phyloP scores from a whole-genome alignment of 805 yeast genomes.

The Yamadazyma ubonensis region DNA sequence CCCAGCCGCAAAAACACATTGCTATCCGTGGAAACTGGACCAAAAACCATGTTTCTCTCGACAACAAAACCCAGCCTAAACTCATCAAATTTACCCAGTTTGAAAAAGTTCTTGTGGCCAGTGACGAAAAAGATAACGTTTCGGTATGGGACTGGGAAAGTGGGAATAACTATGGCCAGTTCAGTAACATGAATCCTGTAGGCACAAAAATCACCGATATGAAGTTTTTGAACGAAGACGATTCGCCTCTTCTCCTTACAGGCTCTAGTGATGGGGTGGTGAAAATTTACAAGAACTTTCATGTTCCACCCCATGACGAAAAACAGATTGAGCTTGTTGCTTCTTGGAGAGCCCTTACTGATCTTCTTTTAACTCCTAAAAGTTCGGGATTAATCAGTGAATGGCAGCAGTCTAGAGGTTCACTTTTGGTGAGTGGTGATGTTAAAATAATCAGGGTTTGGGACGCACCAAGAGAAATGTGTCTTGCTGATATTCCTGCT shows the following conservation, averaged over 20 bases:
- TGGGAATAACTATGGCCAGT: constrained; percentile 56
- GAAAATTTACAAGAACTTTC: constrained; percentile 76
- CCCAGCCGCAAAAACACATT: constrained; percentile 84
- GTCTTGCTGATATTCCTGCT: constrained; percentile 86
- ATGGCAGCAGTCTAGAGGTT: constrained; percentile 96
- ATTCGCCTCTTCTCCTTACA: constrained; percentile 74
- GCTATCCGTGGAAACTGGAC: constrained; percentile 89
- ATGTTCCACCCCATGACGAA: constrained; percentile 30
- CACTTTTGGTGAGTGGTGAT: constrained; percentile 90
- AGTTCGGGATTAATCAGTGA: constrained; percentile 84
- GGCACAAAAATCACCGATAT: constrained; percentile 89
- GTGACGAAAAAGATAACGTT: constrained; percentile 81
- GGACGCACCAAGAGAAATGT: constrained; percentile 95
- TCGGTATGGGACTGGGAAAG: constrained; percentile 87
- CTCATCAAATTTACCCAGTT: constrained; percentile 82
- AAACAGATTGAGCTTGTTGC: constrained; percentile 59
- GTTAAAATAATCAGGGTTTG: constrained; percentile 87
- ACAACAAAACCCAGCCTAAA: constrained; percentile 79
- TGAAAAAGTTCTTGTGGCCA: constrained; percentile 75
- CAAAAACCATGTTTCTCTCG: constrained; percentile 53
- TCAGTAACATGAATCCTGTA: constrained; percentile 79
- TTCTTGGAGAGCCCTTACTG: constrained; percentile 92
- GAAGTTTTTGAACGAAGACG: constrained; percentile 89
- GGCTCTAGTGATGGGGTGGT: constrained; percentile 96
- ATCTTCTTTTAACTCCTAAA: constrained; percentile 73